Evolutionary conservation across 1,284 basidiomycete species (phyloP).

Genomic region (Pseudozyma thailandica): DNA sequence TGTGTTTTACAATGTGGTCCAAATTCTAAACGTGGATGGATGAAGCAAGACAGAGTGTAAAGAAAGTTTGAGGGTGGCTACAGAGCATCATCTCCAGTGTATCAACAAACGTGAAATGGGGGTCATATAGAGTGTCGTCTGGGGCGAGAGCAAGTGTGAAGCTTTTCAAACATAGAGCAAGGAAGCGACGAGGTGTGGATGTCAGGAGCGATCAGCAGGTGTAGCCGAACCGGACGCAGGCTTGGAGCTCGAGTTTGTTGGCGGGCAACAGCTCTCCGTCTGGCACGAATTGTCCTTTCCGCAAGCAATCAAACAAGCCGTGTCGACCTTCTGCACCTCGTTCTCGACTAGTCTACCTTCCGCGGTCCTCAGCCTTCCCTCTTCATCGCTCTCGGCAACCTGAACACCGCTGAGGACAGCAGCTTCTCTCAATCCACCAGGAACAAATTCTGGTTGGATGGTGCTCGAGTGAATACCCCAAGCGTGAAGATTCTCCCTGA

Average conservation of each 20-base stretch:
- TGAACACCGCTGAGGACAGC: conserved; percentile 59
- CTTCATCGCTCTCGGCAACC: conserved; percentile 52
- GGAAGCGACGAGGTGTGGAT: too few species aligned
- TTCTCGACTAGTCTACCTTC: conserved; percentile 60
- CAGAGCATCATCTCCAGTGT: too few species aligned
- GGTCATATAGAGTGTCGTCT: too few species aligned
- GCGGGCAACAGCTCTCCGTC: conserved; percentile 61
- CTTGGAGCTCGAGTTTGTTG: conserved; percentile 9
- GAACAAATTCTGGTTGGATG: conserved; percentile 67
- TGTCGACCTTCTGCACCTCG: conserved; percentile 54
- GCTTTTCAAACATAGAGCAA: too few species aligned
- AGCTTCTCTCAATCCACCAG: conserved; percentile 60
- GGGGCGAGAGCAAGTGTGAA: too few species aligned
- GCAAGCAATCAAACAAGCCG: conserved; percentile 62
- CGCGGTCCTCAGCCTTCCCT: conserved; percentile 55
- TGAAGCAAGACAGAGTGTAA: too few species aligned
- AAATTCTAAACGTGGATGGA: too few species aligned
- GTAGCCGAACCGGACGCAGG: conserved; percentile 11
- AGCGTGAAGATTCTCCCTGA: conserved; percentile 83
- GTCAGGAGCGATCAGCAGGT: conserved; percentile 16
- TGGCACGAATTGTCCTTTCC: conserved; percentile 57
- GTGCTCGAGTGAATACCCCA: conserved; percentile 88
- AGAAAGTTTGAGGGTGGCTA: too few species aligned
- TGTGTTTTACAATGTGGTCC: too few species aligned
- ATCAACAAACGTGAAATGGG: too few species aligned